These are phyloP conservation scores for Fusarium sp. DNA, from an alignment of 2,329 filamentous ascomycete genomes.

Conservation along the genomic window DNA sequence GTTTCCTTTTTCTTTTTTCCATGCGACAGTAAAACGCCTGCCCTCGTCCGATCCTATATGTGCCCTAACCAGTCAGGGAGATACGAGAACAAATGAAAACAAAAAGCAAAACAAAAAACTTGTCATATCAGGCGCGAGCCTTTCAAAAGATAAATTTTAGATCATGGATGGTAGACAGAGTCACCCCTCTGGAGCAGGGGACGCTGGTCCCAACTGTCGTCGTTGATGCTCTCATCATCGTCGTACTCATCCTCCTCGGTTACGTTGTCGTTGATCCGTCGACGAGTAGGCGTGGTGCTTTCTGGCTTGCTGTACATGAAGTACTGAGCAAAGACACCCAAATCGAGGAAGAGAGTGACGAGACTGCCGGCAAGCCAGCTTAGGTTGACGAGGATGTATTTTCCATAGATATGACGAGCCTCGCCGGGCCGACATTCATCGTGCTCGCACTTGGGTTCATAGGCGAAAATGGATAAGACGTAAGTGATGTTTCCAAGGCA, in stretches of 20 bases:
- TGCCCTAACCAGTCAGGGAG: conserved; percentile 16
- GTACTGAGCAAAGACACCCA: conserved; percentile 90
- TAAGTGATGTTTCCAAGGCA: conserved; percentile 96
- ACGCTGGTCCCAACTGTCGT: conserved; percentile 56
- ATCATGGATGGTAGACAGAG: conserved; percentile 43
- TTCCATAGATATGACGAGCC: conserved; percentile 74
- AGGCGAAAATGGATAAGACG: conserved; percentile 91
- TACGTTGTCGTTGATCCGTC: conserved; percentile 12
- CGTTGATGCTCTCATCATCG: conserved; percentile 41
- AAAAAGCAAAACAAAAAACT: conserved; percentile 35
- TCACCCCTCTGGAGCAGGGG: conserved; percentile 53
- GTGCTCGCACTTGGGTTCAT: conserved; percentile 76
- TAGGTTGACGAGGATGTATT: conserved; percentile 89
- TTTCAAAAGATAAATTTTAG: not conserved
- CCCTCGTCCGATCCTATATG: conserved; percentile 22
- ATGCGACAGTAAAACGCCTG: conserved; percentile 33
- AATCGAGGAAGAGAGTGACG: conserved; percentile 86
- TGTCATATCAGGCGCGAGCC: conserved; percentile 13
- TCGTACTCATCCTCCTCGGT: conserved; percentile 49
- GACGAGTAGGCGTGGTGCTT: conserved; percentile 42
- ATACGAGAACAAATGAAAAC: conserved; percentile 21
- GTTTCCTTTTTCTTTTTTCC: conserved; percentile 15
- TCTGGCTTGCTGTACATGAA: conserved; percentile 78
- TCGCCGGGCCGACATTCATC: conserved; percentile 74
- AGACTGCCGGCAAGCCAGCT: conserved; percentile 92